Conservation (phyloP, 257 asterid genomes). For the Solanum chiquidenum region DNA sequence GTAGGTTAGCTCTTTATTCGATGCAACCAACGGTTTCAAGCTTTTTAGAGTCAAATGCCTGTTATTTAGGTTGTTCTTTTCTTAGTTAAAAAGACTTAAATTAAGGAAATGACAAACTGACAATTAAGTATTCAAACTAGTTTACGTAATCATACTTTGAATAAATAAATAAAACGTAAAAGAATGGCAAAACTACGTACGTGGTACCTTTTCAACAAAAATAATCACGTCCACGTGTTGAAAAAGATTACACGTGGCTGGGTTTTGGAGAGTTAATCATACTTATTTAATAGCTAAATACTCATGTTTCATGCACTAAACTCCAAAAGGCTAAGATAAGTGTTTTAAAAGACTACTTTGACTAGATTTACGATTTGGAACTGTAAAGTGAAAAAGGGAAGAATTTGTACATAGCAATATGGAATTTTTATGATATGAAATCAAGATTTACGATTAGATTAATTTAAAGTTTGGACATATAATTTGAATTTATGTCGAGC, state of each 20-base stretch:
- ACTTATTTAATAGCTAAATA: neutral
- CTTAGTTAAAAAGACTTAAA: neutral
- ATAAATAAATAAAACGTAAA: neutral
- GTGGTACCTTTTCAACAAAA: neutral
- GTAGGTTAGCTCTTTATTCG: neutral
- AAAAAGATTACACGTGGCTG: constrained; percentile 23
- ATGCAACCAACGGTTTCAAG: neutral
- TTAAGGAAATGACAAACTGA: neutral
- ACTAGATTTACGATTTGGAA: neutral
- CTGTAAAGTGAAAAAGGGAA: neutral
- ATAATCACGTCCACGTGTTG: constrained; percentile 26
- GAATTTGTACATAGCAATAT: neutral
- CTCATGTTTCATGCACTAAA: neutral
- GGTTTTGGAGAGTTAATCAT: constrained; percentile 6
- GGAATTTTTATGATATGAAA: neutral
- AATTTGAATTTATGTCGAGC: too few relatives aligned
- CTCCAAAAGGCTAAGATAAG: neutral
- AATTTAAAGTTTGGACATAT: too few relatives aligned
- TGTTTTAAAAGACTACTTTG: neutral
- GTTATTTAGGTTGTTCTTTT: neutral
- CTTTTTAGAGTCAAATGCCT: neutral
- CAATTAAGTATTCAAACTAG: neutral
- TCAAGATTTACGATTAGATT: too few relatives aligned
- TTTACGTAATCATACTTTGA: neutral
- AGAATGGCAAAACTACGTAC: neutral